Percentiles rank a stretch among this genome's conserved stretches.
Evolutionary conservation across 441 rosid genomes (phyloP).

Genomic region (Aquilaria agallochum): DNA sequence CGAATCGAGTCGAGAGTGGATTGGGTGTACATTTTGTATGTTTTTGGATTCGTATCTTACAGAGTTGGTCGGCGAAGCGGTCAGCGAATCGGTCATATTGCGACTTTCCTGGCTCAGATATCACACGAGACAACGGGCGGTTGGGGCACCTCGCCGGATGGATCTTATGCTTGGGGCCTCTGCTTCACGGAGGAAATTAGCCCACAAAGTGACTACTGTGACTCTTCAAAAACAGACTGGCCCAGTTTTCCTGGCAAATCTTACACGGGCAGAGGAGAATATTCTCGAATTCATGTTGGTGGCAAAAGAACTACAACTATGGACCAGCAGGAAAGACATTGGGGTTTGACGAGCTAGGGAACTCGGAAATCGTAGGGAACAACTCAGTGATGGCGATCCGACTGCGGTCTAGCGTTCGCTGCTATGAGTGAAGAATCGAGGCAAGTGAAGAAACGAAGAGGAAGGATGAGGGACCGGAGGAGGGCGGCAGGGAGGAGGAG

Average conservation of each 20-base stretch:
- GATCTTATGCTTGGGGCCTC: constrained; percentile 85
- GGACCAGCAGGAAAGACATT: constrained; percentile 75
- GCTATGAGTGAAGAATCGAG: too few species aligned
- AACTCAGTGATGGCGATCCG: constrained; percentile 64
- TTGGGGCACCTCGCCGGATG: constrained; percentile 87
- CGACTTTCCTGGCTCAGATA: constrained; percentile 84
- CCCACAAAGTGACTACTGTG: constrained; percentile 67
- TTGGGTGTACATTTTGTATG: constrained; percentile 21
- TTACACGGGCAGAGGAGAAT: constrained; percentile 68
- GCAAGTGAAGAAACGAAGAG: too few species aligned
- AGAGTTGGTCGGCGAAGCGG: too few species aligned
- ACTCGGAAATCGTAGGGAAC: constrained; percentile 63
- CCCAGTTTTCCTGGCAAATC: constrained; percentile 74
- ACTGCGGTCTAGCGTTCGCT: constrained; percentile 24
- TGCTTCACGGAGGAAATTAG: constrained; percentile 83
- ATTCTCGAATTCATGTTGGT: background rate
- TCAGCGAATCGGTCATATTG: constrained; percentile 19
- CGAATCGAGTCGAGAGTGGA: constrained; percentile 28
- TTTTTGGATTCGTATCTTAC: background rate
- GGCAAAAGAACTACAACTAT: constrained; percentile 74
- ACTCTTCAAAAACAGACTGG: constrained; percentile 52
- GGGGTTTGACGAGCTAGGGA: constrained; percentile 67
- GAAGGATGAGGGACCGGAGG: too few species aligned
- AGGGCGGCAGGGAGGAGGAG: too few species aligned
- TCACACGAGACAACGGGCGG: constrained; percentile 94